These are phyloP conservation scores for Cercophora scortea DNA, from an alignment of 495 filamentous ascomycete genomes.

Conservation along the genomic window DNA sequence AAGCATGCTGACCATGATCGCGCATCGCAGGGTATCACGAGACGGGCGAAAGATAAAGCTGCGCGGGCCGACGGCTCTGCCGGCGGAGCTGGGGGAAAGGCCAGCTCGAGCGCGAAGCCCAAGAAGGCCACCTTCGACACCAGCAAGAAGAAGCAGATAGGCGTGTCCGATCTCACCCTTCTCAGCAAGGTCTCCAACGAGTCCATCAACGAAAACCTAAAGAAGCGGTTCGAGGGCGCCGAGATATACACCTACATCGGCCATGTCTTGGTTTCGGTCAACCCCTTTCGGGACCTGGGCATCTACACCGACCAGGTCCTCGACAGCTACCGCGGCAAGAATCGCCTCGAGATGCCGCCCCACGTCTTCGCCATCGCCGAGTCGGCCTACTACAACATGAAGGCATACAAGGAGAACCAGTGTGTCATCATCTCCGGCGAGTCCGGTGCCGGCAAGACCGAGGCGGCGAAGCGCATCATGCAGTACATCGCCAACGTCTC, in stretches of 20 bases:
- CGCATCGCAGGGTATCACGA: slow-evolving; percentile 44
- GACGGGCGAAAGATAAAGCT: slow-evolving; percentile 52
- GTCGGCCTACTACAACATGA: slow-evolving; percentile 98
- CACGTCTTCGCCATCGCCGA: slow-evolving; percentile 98
- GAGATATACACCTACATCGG: slow-evolving; percentile 99
- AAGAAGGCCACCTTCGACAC: slow-evolving; percentile 95
- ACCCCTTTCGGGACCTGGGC: slow-evolving; percentile 95
- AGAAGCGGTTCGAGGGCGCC: slow-evolving; percentile 89
- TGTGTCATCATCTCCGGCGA: slow-evolving; percentile 99
- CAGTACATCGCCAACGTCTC: slow-evolving; percentile 98
- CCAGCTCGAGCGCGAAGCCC: slow-evolving; percentile 55
- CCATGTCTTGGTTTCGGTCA: slow-evolving; percentile 98
- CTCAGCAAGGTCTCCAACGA: slow-evolving; percentile 98
- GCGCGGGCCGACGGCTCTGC: slow-evolving; percentile 51
- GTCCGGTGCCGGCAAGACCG: slow-evolving; percentile 98
- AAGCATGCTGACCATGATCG: slow-evolving; percentile 4
- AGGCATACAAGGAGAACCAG: slow-evolving; percentile 97
- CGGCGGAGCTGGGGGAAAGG: slow-evolving; percentile 39
- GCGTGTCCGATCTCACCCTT: slow-evolving; percentile 93
- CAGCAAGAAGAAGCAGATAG: slow-evolving; percentile 97
- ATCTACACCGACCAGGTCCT: slow-evolving; percentile 95
- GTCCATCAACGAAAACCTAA: slow-evolving; percentile 97
- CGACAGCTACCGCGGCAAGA: slow-evolving; percentile 88
- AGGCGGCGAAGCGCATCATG: slow-evolving; percentile 98
- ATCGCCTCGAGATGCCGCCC: slow-evolving; percentile 87